Conservation (phyloP, 768 basidiomycete genomes). For the Tulasnella sp. region DNA sequence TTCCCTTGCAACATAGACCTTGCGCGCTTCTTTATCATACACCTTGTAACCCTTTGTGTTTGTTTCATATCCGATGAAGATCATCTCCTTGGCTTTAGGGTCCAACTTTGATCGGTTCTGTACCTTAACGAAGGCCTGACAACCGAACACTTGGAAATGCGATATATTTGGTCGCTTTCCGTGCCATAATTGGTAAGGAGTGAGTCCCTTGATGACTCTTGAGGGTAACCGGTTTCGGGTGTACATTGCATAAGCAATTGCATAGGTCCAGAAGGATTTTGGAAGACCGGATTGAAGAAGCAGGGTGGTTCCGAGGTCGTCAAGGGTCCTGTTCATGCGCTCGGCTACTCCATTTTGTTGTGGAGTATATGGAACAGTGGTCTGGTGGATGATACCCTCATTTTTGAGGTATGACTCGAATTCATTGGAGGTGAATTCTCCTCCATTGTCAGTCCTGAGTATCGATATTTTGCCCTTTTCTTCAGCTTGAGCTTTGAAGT, state of each 20-base stretch:
- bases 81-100: neutral
- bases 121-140: neutral
- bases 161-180: neutral
- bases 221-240: neutral
- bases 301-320: slow-evolving; percentile 3
- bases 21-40: slow-evolving; percentile 20
- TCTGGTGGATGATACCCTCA: slow-evolving; percentile 13
- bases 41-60: slow-evolving; percentile 28
- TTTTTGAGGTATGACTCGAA: neutral
- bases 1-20: slow-evolving; percentile 4
- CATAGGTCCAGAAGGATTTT: neutral
- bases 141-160: neutral
- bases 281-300: slow-evolving; percentile 13
- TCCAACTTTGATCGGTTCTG: neutral
- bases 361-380: slow-evolving; percentile 11
- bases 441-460: slow-evolving; percentile 16
- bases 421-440: slow-evolving; percentile 15
- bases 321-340: slow-evolving; percentile 10
- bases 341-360: slow-evolving; percentile 18
- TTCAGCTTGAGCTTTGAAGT: neutral
- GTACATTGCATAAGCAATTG: neutral
- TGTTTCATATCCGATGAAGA: slow-evolving; percentile 18
- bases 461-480: slow-evolving; percentile 4
- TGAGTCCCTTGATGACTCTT: neutral
- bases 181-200: neutral